A percentile compares a stretch with the other conserved stretches of the same genome.
phyloP scores from a whole-genome alignment of 108 stramenopile species.

The Cyclotella atomus region DNA sequence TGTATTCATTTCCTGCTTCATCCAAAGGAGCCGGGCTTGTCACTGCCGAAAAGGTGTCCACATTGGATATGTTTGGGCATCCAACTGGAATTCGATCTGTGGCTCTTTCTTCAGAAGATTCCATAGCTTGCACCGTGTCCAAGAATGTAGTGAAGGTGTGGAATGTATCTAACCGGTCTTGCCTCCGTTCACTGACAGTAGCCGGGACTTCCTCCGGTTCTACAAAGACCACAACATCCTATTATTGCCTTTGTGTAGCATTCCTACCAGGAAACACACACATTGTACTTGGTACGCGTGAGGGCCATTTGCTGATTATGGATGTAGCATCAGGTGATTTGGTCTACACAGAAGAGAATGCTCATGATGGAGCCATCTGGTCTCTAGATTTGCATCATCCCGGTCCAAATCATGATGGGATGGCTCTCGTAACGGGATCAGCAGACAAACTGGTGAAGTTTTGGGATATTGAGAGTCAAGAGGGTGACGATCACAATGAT shows the following conservation, averaged over 20 bases:
- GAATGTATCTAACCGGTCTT: conserved; percentile 85
- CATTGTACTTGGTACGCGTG: conserved; percentile 85
- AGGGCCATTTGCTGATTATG: conserved; percentile 80
- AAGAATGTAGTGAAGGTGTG: conserved; percentile 92
- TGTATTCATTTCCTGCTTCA: conserved; percentile 65
- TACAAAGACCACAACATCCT: conserved; percentile 42
- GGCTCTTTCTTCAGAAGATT: conserved; percentile 87
- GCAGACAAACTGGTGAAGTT: conserved; percentile 96
- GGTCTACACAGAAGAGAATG: conserved; percentile 67
- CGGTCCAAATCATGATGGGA: conserved; percentile 47
- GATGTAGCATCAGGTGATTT: conserved; percentile 89
- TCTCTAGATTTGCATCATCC: conserved; percentile 77
- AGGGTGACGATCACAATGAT: conserved; percentile 32
- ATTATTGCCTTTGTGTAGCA: conserved; percentile 89
- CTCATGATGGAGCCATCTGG: conserved; percentile 92
- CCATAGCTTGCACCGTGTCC: conserved; percentile 87
- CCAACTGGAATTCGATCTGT: conserved; percentile 95
- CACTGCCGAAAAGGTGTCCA: conserved; percentile 49
- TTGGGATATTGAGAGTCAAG: conserved; percentile 90
- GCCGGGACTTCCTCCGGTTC: conserved; percentile 10
- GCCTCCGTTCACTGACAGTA: conserved; percentile 77
- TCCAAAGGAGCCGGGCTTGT: conserved; percentile 32
- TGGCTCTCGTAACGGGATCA: conserved; percentile 85
- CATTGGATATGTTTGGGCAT: conserved; percentile 92
- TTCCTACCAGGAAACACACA: conserved; percentile 94